Evolutionary conservation across 768 basidiomycete species (phyloP).

Genomic region (Xerocomellus chrysenteron): DNA sequence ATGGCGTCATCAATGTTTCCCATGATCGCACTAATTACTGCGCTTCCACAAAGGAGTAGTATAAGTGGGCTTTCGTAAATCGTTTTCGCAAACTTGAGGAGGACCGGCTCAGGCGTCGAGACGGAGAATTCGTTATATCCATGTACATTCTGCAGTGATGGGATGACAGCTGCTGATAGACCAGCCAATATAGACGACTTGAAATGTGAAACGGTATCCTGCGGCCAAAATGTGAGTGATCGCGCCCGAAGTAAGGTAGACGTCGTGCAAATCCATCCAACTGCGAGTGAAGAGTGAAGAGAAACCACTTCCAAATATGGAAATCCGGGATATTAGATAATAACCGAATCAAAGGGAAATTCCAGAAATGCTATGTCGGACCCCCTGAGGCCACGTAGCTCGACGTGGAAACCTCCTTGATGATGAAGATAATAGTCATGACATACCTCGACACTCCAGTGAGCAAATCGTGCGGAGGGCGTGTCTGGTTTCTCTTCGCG

Average conservation of each 20-base stretch:
- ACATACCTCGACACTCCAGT: conserved; percentile 62
- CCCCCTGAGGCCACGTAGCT: neutral
- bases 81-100: conserved; percentile 89
- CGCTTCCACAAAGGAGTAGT: conserved; percentile 86
- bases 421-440: neutral
- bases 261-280: no score
- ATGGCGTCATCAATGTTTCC: conserved; percentile 95
- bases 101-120: conserved; percentile 70
- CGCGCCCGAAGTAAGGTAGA: no score
- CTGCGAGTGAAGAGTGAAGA: no score
- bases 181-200: conserved; percentile 63
- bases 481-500: conserved; percentile 45
- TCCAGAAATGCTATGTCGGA: neutral
- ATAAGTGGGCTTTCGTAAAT: conserved; percentile 96
- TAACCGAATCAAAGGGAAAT: neutral
- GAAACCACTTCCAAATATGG: neutral
- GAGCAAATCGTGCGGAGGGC: conserved; percentile 67
- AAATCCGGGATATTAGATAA: neutral
- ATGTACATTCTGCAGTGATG: conserved; percentile 60
- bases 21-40: conserved; percentile 84
- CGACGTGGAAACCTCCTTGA: neutral
- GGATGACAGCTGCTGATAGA: conserved; percentile 60
- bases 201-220: conserved; percentile 78
- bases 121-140: conserved; percentile 97
- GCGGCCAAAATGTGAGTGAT: neutral